Percentiles rank a stretch among this genome's conserved stretches.
Conservation (phyloP, 805 yeast species). For the Yamadazyma olivae region DNA sequence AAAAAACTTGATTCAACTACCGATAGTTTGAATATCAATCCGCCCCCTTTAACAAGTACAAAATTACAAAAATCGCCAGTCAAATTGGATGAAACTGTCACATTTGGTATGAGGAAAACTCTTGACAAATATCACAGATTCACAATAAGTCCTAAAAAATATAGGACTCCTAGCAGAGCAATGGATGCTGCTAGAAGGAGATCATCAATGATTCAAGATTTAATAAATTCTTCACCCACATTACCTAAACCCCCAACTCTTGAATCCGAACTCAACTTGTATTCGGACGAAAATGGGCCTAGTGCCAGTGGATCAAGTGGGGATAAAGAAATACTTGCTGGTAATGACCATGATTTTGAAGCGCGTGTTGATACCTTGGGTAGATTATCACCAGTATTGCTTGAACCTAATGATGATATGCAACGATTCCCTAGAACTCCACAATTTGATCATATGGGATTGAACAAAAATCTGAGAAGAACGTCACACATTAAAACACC, state of each 20-base stretch:
- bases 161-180: conserved; percentile 15
- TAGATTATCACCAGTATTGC: conserved; percentile 17
- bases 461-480: conserved; percentile 11
- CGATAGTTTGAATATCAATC: conserved; percentile 21
- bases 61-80: conserved; percentile 1
- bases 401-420: conserved; percentile 14
- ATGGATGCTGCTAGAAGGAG: conserved; percentile 17
- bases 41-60: conserved; percentile 18
- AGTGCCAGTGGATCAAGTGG: neutral
- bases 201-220: conserved; percentile 32
- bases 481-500: conserved; percentile 23
- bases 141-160: conserved; percentile 30
- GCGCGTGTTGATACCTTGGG: conserved; percentile 8
- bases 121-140: conserved; percentile 28
- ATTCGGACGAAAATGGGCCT: conserved; percentile 1
- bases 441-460: conserved; percentile 27
- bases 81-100: conserved; percentile 3
- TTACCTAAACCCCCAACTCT: conserved; percentile 43
- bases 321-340: neutral
- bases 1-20: conserved; percentile 18
- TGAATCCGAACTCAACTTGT: conserved; percentile 25
- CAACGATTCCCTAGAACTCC: conserved; percentile 49
- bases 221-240: conserved; percentile 41
- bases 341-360: conserved; percentile 1
- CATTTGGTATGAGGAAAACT: conserved; percentile 30